Conservation (phyloP, 305 asterid genomes). For the Lippia alba region DNA sequence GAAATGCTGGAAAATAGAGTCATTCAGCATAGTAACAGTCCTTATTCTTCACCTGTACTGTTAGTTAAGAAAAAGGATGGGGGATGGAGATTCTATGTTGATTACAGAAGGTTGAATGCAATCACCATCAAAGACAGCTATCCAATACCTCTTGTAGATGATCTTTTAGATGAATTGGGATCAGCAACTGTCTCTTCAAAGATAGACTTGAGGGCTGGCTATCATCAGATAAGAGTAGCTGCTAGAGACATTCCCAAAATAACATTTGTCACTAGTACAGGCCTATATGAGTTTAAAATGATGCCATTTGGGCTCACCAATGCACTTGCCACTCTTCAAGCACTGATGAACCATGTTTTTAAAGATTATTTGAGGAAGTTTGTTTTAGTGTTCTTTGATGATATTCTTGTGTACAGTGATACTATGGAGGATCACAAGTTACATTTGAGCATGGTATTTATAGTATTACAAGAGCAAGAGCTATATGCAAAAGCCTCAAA, state of each 20-base stretch:
- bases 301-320: not conserved
- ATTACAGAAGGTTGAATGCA: not conserved
- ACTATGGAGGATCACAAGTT: too few relatives aligned
- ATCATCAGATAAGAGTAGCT: not conserved
- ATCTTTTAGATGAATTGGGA: not conserved
- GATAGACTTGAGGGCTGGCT: not conserved
- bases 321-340: not conserved
- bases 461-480: too few relatives aligned
- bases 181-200: not conserved
- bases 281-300: not conserved
- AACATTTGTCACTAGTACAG: not conserved
- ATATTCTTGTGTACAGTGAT: not conserved
- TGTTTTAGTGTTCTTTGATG: not conserved
- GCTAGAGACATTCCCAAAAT: not conserved
- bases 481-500: rapidly evolving
- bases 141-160: not conserved
- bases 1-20: not conserved
- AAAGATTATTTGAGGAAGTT: not conserved
- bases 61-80: not conserved
- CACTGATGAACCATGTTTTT: not conserved
- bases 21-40: not conserved
- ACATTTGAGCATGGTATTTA: too few relatives aligned
- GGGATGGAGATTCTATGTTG: not conserved
- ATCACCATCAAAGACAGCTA: not conserved
- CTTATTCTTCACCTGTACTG: not conserved